phyloP scores from a whole-genome alignment of 371 early-diverging fungal species.

The Cokeromyces recurvatus region DNA sequence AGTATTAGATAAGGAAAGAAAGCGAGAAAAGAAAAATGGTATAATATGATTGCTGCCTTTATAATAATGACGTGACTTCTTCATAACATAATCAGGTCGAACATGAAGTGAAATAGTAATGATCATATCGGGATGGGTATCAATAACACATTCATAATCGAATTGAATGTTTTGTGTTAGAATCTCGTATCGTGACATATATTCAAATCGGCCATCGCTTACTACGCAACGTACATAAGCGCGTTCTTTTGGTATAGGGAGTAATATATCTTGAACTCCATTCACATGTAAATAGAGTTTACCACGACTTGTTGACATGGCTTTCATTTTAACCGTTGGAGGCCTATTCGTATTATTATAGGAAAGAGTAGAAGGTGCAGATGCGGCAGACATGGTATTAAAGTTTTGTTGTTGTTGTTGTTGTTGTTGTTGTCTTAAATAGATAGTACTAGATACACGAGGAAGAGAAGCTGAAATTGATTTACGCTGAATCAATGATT shows the following conservation, averaged over 20 bases:
- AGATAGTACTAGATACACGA: no score
- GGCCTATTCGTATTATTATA: not conserved
- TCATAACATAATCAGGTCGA: constrained; percentile 34
- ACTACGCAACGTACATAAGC: constrained; percentile 44
- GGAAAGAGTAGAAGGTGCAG: not conserved
- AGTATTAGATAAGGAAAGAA: no score
- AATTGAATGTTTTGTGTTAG: constrained; percentile 22
- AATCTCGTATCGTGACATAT: constrained; percentile 43
- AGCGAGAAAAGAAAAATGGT: constrained; percentile 15
- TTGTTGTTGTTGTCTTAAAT: no score
- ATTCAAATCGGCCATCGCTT: constrained; percentile 45
- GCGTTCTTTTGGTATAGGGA: constrained; percentile 39
- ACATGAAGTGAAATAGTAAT: constrained; percentile 35
- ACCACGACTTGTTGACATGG: constrained; percentile 10
- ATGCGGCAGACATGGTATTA: no score
- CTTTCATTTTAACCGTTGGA: no score
- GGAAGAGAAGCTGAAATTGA: no score
- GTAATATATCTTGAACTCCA: constrained; percentile 28
- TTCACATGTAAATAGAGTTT: constrained; percentile 41
- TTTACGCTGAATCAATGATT: no score
- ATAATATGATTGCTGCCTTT: no score
- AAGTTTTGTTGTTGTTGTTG: no score
- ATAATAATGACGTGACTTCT: constrained; percentile 17
- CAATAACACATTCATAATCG: constrained; percentile 36
- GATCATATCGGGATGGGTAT: constrained; percentile 31